phyloP scores from a whole-genome alignment of 495 filamentous ascomycete genomes.

The Thermothielavioides terrestris region DNA sequence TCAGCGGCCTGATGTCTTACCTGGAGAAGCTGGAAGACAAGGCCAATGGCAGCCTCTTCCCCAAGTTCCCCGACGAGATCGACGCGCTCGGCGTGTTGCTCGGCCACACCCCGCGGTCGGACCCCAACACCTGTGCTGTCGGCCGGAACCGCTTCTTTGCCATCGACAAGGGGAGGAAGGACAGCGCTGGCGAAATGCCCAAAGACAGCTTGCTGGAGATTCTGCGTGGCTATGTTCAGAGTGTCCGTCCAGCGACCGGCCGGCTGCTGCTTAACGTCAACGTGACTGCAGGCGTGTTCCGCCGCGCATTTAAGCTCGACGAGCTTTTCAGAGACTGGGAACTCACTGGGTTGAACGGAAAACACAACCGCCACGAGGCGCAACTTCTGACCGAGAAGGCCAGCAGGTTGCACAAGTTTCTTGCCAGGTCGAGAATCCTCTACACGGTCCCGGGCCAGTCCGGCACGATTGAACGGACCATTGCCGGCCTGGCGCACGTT shows the following conservation, averaged over 20 bases:
- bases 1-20: constrained; percentile 45
- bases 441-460: constrained; percentile 31
- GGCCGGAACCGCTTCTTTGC: constrained; percentile 40
- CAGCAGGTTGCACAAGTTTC: constrained; percentile 28
- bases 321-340: constrained; percentile 14
- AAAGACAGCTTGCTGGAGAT: constrained; percentile 36
- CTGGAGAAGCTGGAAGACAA: constrained; percentile 37
- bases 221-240: constrained; percentile 59
- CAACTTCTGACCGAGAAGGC: background rate
- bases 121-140: constrained; percentile 23
- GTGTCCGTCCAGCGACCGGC: constrained; percentile 56
- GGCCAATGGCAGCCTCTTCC: constrained; percentile 31
- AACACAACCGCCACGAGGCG: too few relatives aligned
- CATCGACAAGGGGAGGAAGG: constrained; percentile 14
- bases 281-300: constrained; percentile 42
- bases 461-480: constrained; percentile 34
- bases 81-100: constrained; percentile 46
- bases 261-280: constrained; percentile 56
- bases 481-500: constrained; percentile 36
- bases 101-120: constrained; percentile 31
- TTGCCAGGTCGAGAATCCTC: constrained; percentile 39
- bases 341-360: constrained; percentile 9
- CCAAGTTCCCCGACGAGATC: constrained; percentile 30
- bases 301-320: constrained; percentile 16
- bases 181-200: constrained; percentile 9